Conservation (phyloP, 345 rosid genomes). For the Populus alba region DNA sequence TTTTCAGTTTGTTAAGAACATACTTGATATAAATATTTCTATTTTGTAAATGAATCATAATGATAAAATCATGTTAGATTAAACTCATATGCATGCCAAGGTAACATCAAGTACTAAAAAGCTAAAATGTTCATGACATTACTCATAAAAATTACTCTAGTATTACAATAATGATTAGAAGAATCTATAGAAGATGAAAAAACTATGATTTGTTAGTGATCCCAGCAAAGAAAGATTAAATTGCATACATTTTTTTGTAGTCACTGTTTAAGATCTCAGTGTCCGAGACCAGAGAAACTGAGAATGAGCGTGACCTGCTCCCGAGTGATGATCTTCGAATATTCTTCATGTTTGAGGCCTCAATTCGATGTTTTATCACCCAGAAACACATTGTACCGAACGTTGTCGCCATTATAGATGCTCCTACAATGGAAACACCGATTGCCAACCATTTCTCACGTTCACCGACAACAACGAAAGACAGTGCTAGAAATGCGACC, state of each 20-base stretch:
- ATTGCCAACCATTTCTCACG: conserved; percentile 75
- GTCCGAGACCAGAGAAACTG: conserved; percentile 59
- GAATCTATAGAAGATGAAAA: not conserved
- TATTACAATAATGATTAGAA: not conserved
- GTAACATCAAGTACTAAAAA: not conserved
- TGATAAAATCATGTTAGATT: too few relatives aligned
- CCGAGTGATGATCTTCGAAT: conserved; percentile 58
- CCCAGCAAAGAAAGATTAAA: conserved; percentile 19
- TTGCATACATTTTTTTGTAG: conserved; percentile 78
- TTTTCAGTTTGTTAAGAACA: too few relatives aligned
- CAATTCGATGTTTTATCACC: conserved; percentile 85
- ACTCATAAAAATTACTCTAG: not conserved
- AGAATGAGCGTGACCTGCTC: conserved; percentile 61
- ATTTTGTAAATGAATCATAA: too few relatives aligned
- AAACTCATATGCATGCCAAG: too few relatives aligned
- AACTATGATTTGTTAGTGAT: not conserved
- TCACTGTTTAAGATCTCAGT: conserved; percentile 60
- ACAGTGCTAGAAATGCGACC: conserved; percentile 76
- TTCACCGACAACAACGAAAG: conserved; percentile 79
- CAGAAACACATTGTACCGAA: conserved; percentile 91
- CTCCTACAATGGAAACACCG: conserved; percentile 75
- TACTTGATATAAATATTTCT: too few relatives aligned
- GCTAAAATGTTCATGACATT: not conserved
- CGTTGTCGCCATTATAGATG: conserved; percentile 79
- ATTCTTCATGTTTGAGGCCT: conserved; percentile 65